A percentile compares a stretch with the other conserved stretches of the same genome.
phyloP scores from a whole-genome alignment of 2,329 filamentous ascomycete genomes.

The Fusarium domesticum region DNA sequence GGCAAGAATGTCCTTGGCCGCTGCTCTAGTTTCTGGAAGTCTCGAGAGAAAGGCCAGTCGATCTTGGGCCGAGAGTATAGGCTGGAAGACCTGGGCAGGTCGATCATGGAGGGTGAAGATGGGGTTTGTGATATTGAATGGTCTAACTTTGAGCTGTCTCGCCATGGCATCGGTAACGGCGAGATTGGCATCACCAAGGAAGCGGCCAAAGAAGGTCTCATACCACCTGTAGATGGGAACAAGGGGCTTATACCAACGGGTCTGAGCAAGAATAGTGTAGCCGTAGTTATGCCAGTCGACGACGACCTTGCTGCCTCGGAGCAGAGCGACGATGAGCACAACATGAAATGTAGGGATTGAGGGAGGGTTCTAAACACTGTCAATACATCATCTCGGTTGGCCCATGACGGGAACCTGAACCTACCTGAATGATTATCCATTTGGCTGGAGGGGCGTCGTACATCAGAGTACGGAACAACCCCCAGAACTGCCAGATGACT shows the following conservation, averaged over 20 bases:
- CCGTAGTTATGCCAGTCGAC: constrained; percentile 99
- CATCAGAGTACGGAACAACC: constrained; percentile 67
- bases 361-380: constrained; percentile 70
- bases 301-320: constrained; percentile 77
- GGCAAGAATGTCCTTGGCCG: constrained; percentile 57
- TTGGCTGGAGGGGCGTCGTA: constrained; percentile 71
- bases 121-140: constrained; percentile 63
- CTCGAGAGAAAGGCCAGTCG: constrained; percentile 60
- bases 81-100: constrained; percentile 78
- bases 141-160: constrained; percentile 59
- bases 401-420: constrained; percentile 4
- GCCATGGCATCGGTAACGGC: constrained; percentile 90
- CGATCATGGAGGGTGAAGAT: constrained; percentile 80
- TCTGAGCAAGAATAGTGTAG: constrained; percentile 79
- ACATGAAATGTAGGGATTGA: constrained; percentile 87
- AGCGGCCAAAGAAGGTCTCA: constrained; percentile 67
- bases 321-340: constrained; percentile 66
- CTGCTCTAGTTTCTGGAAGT: constrained; percentile 61
- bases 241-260: constrained; percentile 64
- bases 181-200: constrained; percentile 69
- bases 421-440: constrained; percentile 81
- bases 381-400: not conserved
- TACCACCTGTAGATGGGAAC: constrained; percentile 75
- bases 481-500: constrained; percentile 76
- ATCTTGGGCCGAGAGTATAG: constrained; percentile 49